Evolutionary conservation across 139 green algal species (phyloP).

Genomic region (Edaphochlamys debaryana): DNA sequence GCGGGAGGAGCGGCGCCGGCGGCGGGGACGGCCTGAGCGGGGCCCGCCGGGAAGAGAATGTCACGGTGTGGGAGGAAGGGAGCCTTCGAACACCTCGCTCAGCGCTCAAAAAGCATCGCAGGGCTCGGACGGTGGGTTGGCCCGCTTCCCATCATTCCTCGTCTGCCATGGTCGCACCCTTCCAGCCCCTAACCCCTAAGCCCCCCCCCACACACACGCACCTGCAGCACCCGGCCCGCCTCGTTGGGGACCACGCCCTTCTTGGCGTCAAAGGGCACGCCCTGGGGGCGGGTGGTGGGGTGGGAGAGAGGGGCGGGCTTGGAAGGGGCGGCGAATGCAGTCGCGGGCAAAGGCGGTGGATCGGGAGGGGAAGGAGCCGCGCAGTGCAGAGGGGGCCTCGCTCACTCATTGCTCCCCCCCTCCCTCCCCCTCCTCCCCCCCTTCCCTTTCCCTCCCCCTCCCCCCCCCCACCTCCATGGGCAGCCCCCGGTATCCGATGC

Average conservation of each 20-base stretch:
- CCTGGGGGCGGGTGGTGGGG: constrained; percentile 9
- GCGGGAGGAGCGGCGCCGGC: background rate
- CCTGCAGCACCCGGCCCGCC: constrained; percentile 68
- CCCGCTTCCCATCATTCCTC: too few relatives aligned
- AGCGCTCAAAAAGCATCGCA: too few relatives aligned
- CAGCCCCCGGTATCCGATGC: constrained; percentile 84
- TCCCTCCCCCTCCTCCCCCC: background rate
- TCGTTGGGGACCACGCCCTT: constrained; percentile 78
- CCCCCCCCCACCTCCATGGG: constrained; percentile 53
- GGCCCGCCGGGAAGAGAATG: too few relatives aligned
- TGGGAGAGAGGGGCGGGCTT: background rate
- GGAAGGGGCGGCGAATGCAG: too few relatives aligned
- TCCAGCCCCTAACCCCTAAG: too few relatives aligned
- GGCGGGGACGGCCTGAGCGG: background rate
- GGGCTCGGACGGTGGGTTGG: too few relatives aligned
- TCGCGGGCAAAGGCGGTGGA: too few relatives aligned
- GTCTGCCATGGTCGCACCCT: too few relatives aligned
- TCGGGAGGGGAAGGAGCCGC: too few relatives aligned
- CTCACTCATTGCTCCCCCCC: background rate
- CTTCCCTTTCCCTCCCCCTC: background rate
- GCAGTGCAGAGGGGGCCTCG: too few relatives aligned
- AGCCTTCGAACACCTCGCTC: too few relatives aligned
- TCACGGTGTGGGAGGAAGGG: background rate
- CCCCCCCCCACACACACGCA: background rate
- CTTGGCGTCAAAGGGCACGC: constrained; percentile 79